Evolutionary conservation across 75 land plant genomes (phyloP), one percentile per base, ranked within the genome.

Genomic region (Chamaecyparis obtusa): DNA sequence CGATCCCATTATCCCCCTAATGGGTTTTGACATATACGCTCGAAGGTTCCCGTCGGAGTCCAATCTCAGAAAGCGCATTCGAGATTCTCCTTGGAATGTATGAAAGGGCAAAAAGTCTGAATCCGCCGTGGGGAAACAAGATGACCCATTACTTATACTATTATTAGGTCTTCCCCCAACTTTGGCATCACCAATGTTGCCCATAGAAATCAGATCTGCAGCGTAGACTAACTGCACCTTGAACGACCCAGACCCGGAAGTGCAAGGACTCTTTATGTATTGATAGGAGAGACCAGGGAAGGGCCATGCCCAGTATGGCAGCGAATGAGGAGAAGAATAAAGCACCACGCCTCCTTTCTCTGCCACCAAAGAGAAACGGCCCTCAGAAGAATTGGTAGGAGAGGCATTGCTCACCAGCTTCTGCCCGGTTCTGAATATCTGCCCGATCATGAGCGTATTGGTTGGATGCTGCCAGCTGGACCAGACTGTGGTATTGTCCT

Each of bases 401-500:
- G 78, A 33, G 78, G 14, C 78, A 75, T 75, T 75, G 78, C 78
- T 75, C 39, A 33, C 78, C 15, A 75, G 78, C 78, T 75, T 75
- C 78, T 75, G 78, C 39, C 78, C 78, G 78, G 37, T 75, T 75
- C 78, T 33, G 5, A 75, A 36, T 14, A 75, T 75, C 35, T 75
- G 78, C 39, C 78, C 78, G 78, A 75, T 75, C 78, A 36, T 75
- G 37, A 75, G 78, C 78, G 78, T 75, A 3, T 75, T 75, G 78
- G 78, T 75, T 15, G 78, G 78, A 75, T 75, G 35, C 39, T 75
- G 39, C 78, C 78, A 75, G 37, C 78, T 75, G 14, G 17, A 75
- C 78, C 78, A 75, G 2, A 75, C 78, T 0, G 78, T 75, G 78
- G 35, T 7, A 75, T 11, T 36, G 3, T 33, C 78, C 30, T 75